phyloP scores from a whole-genome alignment of 371 early-diverging fungal genomes.

The Rhizopus delemar region DNA sequence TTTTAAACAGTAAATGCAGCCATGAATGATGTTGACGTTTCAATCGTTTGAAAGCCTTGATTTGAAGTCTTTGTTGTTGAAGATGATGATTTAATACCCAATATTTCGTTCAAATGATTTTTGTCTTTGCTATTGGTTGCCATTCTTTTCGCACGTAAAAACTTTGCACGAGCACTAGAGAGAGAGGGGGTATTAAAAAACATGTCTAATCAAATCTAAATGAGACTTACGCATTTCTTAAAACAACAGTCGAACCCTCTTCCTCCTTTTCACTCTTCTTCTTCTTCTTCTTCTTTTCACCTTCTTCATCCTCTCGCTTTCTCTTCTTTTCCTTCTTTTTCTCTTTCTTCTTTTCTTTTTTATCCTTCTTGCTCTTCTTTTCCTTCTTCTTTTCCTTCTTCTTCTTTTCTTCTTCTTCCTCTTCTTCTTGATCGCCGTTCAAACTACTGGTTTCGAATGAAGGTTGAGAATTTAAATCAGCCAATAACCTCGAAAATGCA shows the following conservation, averaged over 20 bases:
- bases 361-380: constrained; percentile 31
- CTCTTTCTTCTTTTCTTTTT: constrained; percentile 28
- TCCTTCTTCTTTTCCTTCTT: constrained; percentile 35
- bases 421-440: constrained; percentile 35
- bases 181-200: background rate
- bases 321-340: constrained; percentile 22
- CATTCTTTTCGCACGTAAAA: constrained; percentile 69
- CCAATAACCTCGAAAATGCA: constrained; percentile 85
- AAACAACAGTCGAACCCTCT: constrained; percentile 29
- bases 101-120: constrained; percentile 56
- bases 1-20: constrained; percentile 25
- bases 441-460: constrained; percentile 34
- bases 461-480: constrained; percentile 63
- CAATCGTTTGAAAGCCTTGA: constrained; percentile 8
- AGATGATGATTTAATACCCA: constrained; percentile 47
- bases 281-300: constrained; percentile 39
- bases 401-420: constrained; percentile 26
- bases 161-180: constrained; percentile 69
- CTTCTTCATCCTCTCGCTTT: constrained; percentile 35
- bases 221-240: constrained; percentile 59
- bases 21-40: constrained; percentile 23
- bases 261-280: constrained; percentile 32
- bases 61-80: background rate
- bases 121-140: constrained; percentile 47
- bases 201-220: background rate